Conservation (phyloP, 805 yeast genomes). For the Candida berthetii region DNA sequence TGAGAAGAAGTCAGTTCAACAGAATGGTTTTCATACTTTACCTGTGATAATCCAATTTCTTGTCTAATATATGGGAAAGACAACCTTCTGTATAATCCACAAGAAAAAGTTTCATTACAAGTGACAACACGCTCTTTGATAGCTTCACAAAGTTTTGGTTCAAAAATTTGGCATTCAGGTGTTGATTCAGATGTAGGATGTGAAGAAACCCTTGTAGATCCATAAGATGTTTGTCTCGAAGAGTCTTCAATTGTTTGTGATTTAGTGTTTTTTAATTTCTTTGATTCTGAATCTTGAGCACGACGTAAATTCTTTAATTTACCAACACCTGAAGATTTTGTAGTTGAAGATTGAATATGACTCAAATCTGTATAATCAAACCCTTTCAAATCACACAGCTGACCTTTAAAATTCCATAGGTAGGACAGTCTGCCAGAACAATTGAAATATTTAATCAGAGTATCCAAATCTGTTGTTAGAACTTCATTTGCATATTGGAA, state of each 20-base stretch:
- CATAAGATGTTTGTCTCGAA: too few species aligned
- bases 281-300: neutral
- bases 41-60: constrained; percentile 25
- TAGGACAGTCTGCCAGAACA: constrained; percentile 29
- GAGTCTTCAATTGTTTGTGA: neutral
- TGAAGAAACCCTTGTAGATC: neutral
- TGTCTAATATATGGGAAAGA: constrained; percentile 30
- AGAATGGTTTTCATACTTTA: constrained; percentile 19
- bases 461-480: constrained; percentile 31
- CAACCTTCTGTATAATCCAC: constrained; percentile 28
- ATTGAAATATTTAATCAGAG: constrained; percentile 14
- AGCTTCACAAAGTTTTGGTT: too few species aligned
- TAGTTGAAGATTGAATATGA: constrained; percentile 2
- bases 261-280: too few species aligned
- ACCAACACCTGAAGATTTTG: constrained; percentile 18
- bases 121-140: neutral
- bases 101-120: constrained; percentile 5
- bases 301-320: constrained; percentile 12
- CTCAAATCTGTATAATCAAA: constrained; percentile 11
- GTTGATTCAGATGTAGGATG: neutral
- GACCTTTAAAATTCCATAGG: constrained; percentile 48
- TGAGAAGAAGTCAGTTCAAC: constrained; percentile 4
- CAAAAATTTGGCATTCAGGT: too few species aligned
- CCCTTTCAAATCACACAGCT: constrained; percentile 24
- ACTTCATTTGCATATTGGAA: constrained; percentile 29